Evolutionary conservation across 2,329 filamentous ascomycete genomes (phyloP).

Genomic region (Talaromyces sp.): DNA sequence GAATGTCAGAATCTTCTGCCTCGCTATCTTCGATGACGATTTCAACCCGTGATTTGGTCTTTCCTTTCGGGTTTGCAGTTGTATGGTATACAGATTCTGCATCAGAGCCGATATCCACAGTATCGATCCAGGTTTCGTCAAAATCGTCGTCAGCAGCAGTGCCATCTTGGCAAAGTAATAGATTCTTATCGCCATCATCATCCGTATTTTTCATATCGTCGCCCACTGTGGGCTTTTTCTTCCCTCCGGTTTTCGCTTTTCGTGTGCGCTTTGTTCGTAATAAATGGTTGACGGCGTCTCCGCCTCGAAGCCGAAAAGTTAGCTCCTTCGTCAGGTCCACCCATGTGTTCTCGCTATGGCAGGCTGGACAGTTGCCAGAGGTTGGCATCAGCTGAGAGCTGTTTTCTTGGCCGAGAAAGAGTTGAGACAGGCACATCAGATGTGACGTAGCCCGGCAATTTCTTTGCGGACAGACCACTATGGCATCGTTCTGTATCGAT

Average conservation of each 20-base stretch:
- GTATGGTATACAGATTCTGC: conserved; percentile 16
- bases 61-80: conserved; percentile 8
- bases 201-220: background rate
- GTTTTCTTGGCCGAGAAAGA: conserved; percentile 43
- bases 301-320: conserved; percentile 64
- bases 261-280: conserved; percentile 53
- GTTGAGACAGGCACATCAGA: conserved; percentile 49
- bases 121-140: conserved; percentile 30
- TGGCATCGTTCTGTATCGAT: conserved; percentile 32
- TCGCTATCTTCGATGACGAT: conserved; percentile 37
- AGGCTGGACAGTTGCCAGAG: conserved; percentile 65
- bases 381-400: conserved; percentile 55
- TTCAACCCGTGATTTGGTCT: conserved; percentile 21
- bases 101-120: conserved; percentile 21
- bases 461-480: conserved; percentile 47
- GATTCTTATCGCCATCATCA: background rate
- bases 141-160: conserved; percentile 16
- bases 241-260: background rate
- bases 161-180: conserved; percentile 5
- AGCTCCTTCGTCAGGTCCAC: conserved; percentile 74
- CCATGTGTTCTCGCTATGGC: conserved; percentile 61
- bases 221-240: conserved; percentile 7
- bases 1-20: conserved; percentile 2
- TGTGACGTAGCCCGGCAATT: conserved; percentile 48
- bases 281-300: conserved; percentile 59